These are phyloP conservation scores for Arthroderma sp. DNA, from an alignment of 2,329 filamentous ascomycete genomes.

Conservation along the genomic window DNA sequence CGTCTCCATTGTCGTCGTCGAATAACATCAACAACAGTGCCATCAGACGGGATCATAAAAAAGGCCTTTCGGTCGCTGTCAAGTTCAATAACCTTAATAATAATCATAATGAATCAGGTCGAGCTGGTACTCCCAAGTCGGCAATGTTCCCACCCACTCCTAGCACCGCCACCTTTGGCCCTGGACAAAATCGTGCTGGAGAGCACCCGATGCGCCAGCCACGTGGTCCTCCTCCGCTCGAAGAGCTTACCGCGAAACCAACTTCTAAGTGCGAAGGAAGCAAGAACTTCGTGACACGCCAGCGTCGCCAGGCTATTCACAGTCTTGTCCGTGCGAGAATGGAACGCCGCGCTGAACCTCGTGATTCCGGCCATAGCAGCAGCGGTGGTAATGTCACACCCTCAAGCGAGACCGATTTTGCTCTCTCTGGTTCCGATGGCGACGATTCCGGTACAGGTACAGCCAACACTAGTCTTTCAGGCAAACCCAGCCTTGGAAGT, in stretches of 20 bases:
- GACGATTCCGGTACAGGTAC: slow-evolving; percentile 30
- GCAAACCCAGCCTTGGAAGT: slow-evolving; percentile 59
- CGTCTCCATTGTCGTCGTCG: slow-evolving; percentile 1
- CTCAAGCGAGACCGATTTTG: slow-evolving; percentile 64
- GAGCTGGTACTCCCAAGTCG: slow-evolving; percentile 52
- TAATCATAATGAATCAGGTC: slow-evolving; percentile 36
- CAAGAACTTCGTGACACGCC: slow-evolving; percentile 89
- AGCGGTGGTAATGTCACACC: slow-evolving; percentile 70
- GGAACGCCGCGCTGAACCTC: slow-evolving; percentile 52
- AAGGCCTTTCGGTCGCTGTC: slow-evolving; percentile 55
- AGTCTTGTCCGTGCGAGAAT: slow-evolving; percentile 83
- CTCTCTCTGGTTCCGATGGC: slow-evolving; percentile 55
- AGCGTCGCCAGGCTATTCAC: slow-evolving; percentile 80
- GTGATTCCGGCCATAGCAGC: slow-evolving; percentile 48
- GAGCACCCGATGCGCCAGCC: slow-evolving; percentile 92
- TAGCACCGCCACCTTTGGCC: slow-evolving; percentile 64
- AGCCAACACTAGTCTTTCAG: slow-evolving; percentile 49
- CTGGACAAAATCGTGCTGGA: slow-evolving; percentile 81
- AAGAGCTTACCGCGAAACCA: slow-evolving; percentile 79
- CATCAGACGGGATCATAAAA: slow-evolving; percentile 86
- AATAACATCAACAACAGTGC: slow-evolving; percentile 18
- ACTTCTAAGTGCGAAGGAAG: slow-evolving; percentile 90
- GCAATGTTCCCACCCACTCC: slow-evolving; percentile 69
- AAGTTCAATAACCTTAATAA: slow-evolving; percentile 33
- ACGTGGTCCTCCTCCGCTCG: slow-evolving; percentile 76